Base-by-base conservation (phyloP, 768 basidiomycete species). In the Mycena kentingensis region DNA sequence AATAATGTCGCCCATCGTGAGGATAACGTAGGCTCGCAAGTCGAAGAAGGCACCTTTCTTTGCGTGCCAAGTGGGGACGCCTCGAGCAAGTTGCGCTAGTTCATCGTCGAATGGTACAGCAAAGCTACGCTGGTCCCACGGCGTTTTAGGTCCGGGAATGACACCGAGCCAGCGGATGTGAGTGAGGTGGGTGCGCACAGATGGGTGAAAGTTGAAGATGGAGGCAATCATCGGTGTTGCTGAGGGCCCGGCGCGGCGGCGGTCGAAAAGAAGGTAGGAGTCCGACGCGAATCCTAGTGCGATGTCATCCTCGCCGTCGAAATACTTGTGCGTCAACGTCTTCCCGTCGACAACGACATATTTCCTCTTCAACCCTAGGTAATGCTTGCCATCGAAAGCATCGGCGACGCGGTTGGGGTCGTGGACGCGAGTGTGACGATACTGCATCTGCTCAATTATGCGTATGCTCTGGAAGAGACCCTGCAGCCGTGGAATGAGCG, bases 131-230 rank as follows among this genome's bases (percentile, higher is more conserved):
- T 74, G 25, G 37, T 75, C 69, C 26, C 68, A 66, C 0, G 77
- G 71, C 22, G 64, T 64, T 10, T 62, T 63, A 0, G 74, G 79
- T 0, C 78, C 74, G 3, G 74, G 77, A 29, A 80, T 73, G 27
- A 77, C 60, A 2, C 74, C 71, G 16, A 77, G 42, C 37, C 67
- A 69, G 1, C 78, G 31, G 12, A 76, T 52, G n/a, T 70, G 49
- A 1, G 60, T 36, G 12, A 70, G 45, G 21, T 70, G 71, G 24
- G 63, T 67, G 3, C 65, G 67, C 6, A 70, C 51, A 15, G 72
- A 60, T 0, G 77, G 77, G 2, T 70, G 70, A 0, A 80, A 60
- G 45, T 76, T 75, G 49, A 71, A 66, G 0, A 74, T 21, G 8
- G 78, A 24, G 4, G 16, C 38, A 78, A 54, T 5, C 71, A 78